Percentiles rank a stretch among this genome's conserved stretches.
Evolutionary conservation across 2,329 filamentous ascomycete genomes (phyloP).

Genomic region (Trichoderma atroviride): DNA sequence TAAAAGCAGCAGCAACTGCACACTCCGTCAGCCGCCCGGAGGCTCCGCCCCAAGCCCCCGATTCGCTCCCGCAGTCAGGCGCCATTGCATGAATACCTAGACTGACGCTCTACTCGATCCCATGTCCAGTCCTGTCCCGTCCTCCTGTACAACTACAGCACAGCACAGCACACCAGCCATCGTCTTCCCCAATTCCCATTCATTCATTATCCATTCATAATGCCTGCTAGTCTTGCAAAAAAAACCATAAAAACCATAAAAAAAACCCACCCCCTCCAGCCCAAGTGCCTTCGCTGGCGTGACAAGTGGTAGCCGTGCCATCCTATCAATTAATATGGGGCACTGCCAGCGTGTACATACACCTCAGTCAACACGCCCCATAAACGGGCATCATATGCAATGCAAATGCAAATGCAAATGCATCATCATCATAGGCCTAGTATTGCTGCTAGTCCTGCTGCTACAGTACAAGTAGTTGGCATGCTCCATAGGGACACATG

Average conservation of each 20-base stretch:
- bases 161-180: not conserved
- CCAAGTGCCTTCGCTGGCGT: conserved; percentile 13
- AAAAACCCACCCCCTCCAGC: not conserved
- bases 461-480: not conserved
- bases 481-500: not conserved
- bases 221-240: not conserved
- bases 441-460: not conserved
- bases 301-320: conserved; percentile 28
- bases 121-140: not conserved
- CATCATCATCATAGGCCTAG: not conserved
- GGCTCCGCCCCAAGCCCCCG: conserved; percentile 19
- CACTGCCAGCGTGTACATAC: conserved; percentile 16
- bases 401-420: not conserved
- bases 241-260: no score
- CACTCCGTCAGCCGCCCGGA: conserved; percentile 15
- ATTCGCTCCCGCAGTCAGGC: conserved; percentile 28
- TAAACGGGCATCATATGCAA: not conserved
- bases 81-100: conserved; percentile 20
- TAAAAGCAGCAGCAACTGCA: not conserved
- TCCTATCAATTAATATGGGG: conserved; percentile 31
- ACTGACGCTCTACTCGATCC: no score
- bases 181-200: no score
- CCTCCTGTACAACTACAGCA: not conserved
- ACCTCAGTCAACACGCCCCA: not conserved
- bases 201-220: no score